Evolutionary conservation across 208 protist species (phyloP), one percentile per base, ranked within the genome.

Genomic region (Angomonas ambiguus): DNA sequence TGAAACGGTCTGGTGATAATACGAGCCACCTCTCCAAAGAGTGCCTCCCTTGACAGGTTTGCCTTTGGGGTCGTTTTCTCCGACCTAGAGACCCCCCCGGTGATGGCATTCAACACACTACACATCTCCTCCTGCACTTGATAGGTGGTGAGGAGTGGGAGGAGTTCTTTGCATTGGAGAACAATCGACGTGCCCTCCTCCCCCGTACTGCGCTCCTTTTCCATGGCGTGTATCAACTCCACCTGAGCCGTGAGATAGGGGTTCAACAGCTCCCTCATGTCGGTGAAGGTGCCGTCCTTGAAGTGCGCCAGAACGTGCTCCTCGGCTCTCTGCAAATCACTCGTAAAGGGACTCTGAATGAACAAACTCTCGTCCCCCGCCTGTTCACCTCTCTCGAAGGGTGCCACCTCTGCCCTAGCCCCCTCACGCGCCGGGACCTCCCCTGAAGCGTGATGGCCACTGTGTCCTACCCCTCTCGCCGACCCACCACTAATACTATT

Each of bases 1-100:
- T 66, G 60, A 58, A 79, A 95, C 2, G 88, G 86, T 10, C 51
- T 53, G 1, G 61, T 55, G 1, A 91, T 45, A 24, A 24, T 8
- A 8, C 18, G 49, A 8, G 49, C 49, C 11, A 56, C 5, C 6
- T 56, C 49, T 16, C n/a, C 6, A 8, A 56, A 27, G n/a, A 56
- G 62, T 59, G 68, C 73, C 45, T 45, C 16, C 11, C 11, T 45
- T n/a, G 38, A 45, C 11, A 45, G 38, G 16, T 45, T 16, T 45
- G 16, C 11, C 38, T 45, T 45, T 16, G 8, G 11, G 16, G 11
- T 45, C 16, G 11, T 16, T 45, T 45, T 45, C 16, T 45, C 38
- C 16, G 38, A n/a, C 38, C 38, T 16, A 45, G 11, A n/a, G 8
- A 16, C 16, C 38, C 11, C 38, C 11, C 16, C 16, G 38, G 8